These are phyloP conservation scores for Gloeophyllum trabeum DNA, from an alignment of 768 basidiomycete species.

Conservation along the genomic window DNA sequence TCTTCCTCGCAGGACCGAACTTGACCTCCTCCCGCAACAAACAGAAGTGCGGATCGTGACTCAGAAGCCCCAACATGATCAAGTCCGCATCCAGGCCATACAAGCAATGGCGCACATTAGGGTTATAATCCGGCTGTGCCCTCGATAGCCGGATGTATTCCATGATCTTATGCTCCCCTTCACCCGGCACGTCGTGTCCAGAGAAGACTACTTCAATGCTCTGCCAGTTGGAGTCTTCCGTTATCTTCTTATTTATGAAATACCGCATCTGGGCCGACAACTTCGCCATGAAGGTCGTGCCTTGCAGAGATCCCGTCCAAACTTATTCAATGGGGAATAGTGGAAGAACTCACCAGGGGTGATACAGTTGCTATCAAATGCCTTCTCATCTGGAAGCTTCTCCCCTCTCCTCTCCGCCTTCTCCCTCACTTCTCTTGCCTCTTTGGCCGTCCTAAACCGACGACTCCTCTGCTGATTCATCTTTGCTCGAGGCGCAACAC, in stretches of 20 bases:
- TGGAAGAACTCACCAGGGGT: constrained; percentile 72
- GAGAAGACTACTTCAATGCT: constrained; percentile 87
- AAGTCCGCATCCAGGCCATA: constrained; percentile 98
- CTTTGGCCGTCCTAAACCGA: constrained; percentile 90
- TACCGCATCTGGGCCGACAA: constrained; percentile 90
- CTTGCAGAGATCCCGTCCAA: too few relatives aligned
- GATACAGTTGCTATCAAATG: constrained; percentile 98
- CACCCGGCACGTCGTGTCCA: constrained; percentile 96
- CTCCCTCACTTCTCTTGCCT: constrained; percentile 77
- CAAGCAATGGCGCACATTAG: constrained; percentile 93
- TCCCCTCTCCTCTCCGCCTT: constrained; percentile 87
- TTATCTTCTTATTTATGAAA: constrained; percentile 96
- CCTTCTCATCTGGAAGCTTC: constrained; percentile 84
- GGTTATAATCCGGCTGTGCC: constrained; percentile 93
- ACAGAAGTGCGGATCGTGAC: constrained; percentile 98
- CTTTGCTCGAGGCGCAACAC: constrained; percentile 94
- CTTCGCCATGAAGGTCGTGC: constrained; percentile 90
- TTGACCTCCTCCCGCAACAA: constrained; percentile 96
- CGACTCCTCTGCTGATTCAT: constrained; percentile 98
- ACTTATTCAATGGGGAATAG: too few relatives aligned
- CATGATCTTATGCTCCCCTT: constrained; percentile 99
- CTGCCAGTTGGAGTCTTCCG: constrained; percentile 93
- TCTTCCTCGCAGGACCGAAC: constrained; percentile 75
- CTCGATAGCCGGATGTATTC: constrained; percentile 93
- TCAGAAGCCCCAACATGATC: constrained; percentile 94